These are phyloP conservation scores for Leucosporidium yakuticum DNA, from an alignment of 768 basidiomycete species.

Conservation along the genomic window DNA sequence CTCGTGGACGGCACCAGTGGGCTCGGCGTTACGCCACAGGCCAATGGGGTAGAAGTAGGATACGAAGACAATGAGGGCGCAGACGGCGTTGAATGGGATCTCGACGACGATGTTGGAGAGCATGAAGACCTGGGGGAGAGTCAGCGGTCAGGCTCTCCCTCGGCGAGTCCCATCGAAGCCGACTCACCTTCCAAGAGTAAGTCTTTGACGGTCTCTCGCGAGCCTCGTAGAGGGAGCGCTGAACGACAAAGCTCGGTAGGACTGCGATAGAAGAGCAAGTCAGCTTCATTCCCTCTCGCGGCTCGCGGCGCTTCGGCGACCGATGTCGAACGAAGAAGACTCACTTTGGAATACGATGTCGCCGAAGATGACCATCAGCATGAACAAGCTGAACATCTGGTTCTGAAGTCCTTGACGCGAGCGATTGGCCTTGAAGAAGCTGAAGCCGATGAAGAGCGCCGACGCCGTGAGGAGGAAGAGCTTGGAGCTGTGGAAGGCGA, in stretches of 20 bases:
- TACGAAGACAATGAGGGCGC: not conserved
- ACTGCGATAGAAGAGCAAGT: too few relatives aligned
- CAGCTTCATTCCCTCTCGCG: too few relatives aligned
- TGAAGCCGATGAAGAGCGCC: conserved; percentile 33
- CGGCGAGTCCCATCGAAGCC: too few relatives aligned
- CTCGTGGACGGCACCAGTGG: conserved; percentile 42
- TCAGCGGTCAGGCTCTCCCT: too few relatives aligned
- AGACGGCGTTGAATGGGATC: too few relatives aligned
- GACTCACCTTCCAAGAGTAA: conserved; percentile 58
- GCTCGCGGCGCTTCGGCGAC: too few relatives aligned
- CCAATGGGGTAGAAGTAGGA: conserved; percentile 46
- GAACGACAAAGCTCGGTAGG: conserved; percentile 55
- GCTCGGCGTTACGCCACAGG: conserved; percentile 47
- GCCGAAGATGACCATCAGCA: too few relatives aligned
- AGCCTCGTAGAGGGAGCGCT: conserved; percentile 59
- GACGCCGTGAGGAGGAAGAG: too few relatives aligned
- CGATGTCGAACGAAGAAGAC: too few relatives aligned
- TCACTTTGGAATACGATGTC: too few relatives aligned
- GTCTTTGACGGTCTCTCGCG: conserved; percentile 60
- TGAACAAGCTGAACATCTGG: conserved; percentile 16
- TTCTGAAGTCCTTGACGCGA: conserved; percentile 20
- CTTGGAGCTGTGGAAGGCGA: not conserved
- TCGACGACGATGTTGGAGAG: conserved; percentile 14
- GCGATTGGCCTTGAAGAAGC: conserved; percentile 12
- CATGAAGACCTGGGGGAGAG: too few relatives aligned